Conservation (phyloP, 768 basidiomycete species). For the Mycena epipterygia region DNA sequence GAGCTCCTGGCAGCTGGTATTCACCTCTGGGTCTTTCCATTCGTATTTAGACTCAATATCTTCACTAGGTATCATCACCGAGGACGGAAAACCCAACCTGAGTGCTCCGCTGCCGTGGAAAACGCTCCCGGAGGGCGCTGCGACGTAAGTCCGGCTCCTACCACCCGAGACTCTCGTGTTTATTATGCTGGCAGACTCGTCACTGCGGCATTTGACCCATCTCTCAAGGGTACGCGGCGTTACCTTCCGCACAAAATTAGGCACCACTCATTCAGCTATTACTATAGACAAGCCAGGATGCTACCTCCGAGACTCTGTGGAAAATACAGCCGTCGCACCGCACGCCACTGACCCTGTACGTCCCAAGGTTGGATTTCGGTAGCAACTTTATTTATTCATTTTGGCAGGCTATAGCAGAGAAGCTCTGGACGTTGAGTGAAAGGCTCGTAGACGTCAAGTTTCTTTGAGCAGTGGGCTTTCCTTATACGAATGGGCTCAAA, state of each 20-base stretch:
- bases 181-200: not conserved
- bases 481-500: too few relatives aligned
- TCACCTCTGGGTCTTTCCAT: not conserved
- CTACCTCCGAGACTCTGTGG: constrained; percentile 12
- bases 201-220: constrained; percentile 31
- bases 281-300: constrained; percentile 23
- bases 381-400: not conserved
- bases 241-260: not conserved
- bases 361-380: not conserved
- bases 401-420: constrained; percentile 26
- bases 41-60: not conserved
- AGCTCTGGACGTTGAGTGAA: constrained; percentile 31
- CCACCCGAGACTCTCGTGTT: too few relatives aligned
- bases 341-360: constrained; percentile 24
- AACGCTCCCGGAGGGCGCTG: constrained; percentile 28
- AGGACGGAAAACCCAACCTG: constrained; percentile 19
- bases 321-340: constrained; percentile 15
- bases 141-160: constrained; percentile 11
- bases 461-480: too few relatives aligned
- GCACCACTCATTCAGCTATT: not conserved
- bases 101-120: constrained; percentile 18
- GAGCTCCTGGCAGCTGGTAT: constrained; percentile 13
- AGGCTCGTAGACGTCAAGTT: constrained; percentile 25
- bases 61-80: constrained; percentile 17
- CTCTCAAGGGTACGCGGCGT: constrained; percentile 14